phyloP scores from a whole-genome alignment of 2,329 filamentous ascomycete genomes.

The Fusarium papillatum region DNA sequence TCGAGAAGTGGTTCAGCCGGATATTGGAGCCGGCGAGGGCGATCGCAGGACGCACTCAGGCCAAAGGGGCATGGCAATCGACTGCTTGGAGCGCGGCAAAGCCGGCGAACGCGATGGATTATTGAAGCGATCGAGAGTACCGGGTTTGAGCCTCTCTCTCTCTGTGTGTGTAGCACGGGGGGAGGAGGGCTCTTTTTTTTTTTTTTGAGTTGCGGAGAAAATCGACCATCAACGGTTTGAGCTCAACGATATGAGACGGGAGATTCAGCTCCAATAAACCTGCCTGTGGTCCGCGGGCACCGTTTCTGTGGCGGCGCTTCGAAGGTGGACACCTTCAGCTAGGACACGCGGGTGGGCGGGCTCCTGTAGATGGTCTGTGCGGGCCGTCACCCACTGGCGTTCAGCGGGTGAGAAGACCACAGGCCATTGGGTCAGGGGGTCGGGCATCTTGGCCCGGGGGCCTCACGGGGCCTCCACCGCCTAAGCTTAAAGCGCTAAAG shows the following conservation, averaged over 20 bases:
- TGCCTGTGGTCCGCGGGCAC: not conserved
- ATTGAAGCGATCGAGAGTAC: not conserved
- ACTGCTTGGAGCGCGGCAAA: conserved; percentile 32
- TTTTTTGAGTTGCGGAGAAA: conserved; percentile 4
- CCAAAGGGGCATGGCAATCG: conserved; percentile 42
- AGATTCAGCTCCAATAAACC: conserved; percentile 20
- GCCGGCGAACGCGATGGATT: conserved; percentile 31
- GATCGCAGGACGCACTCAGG: conserved; percentile 36
- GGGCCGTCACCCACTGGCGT: conserved; percentile 28
- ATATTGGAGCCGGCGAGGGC: conserved; percentile 39
- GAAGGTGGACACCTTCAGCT: not conserved
- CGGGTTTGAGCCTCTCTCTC: not conserved
- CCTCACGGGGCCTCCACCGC: conserved; percentile 1
- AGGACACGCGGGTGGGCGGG: not conserved
- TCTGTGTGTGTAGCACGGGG: not conserved
- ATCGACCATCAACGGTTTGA: not conserved
- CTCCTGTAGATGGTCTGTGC: conserved; percentile 29
- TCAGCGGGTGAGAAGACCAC: conserved; percentile 26
- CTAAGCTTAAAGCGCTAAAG: conserved; percentile 34
- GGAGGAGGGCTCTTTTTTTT: conserved; percentile 3
- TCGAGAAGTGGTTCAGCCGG: conserved; percentile 29
- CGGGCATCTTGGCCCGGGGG: not conserved
- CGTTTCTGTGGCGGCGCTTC: conserved; percentile 28
- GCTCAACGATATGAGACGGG: conserved; percentile 12
- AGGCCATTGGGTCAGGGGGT: conserved; percentile 4